Conservation (phyloP, 192 early-diverging fungal species). For the Podila clonocystis region DNA sequence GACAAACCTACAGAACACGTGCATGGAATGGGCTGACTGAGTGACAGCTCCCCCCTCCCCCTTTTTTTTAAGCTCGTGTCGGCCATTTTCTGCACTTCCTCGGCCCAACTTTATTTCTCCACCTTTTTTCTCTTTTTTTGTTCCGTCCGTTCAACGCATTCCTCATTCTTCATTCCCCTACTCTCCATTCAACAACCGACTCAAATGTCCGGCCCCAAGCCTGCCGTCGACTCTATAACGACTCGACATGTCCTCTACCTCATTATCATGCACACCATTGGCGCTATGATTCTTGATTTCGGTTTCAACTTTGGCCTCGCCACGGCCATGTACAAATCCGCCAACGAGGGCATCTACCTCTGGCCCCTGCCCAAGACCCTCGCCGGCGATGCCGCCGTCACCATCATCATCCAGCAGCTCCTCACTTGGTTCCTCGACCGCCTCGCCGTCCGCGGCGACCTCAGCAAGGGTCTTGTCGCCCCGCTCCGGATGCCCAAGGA, state of each 20-base stretch:
- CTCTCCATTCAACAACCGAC: too few species aligned
- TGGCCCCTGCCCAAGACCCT: conserved; percentile 29
- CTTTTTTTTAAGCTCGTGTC: too few species aligned
- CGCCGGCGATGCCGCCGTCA: conserved; percentile 18
- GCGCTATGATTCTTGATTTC: conserved; percentile 22
- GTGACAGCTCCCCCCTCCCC: too few species aligned
- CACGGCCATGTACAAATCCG: conserved; percentile 19
- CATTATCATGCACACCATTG: conserved; percentile 23
- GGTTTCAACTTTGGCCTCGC: conserved; percentile 30
- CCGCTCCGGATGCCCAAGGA: conserved; percentile 18
- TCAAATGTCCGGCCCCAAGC: too few species aligned
- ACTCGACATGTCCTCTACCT: conserved; percentile 29
- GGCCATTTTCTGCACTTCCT: too few species aligned
- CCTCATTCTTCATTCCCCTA: too few species aligned
- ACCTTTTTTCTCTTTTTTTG: too few species aligned
- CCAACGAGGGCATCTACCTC: conserved; percentile 10
- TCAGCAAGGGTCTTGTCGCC: conserved; percentile 22
- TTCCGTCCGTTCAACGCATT: too few species aligned
- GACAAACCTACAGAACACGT: too few species aligned
- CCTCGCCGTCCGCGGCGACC: conserved; percentile 16
- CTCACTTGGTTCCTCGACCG: conserved; percentile 28
- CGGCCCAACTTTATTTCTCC: too few species aligned
- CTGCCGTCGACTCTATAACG: conserved; percentile 10
- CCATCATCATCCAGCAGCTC: conserved; percentile 20
- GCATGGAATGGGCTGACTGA: too few species aligned